phyloP scores from a whole-genome alignment of 2,329 filamentous ascomycete genomes.

The Aureobasidium sp. region DNA sequence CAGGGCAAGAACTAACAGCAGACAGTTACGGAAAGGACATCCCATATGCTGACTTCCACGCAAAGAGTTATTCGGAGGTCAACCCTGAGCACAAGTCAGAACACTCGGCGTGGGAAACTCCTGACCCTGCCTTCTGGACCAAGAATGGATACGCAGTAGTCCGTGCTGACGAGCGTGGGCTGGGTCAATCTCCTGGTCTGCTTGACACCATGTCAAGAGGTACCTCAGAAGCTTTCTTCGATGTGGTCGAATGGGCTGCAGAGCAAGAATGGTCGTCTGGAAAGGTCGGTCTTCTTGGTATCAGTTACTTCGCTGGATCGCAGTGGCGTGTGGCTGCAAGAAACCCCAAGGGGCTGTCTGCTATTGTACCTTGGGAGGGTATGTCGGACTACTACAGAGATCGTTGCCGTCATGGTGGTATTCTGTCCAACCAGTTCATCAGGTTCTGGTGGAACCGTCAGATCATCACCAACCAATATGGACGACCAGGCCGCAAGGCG shows the following conservation, averaged over 20 bases:
- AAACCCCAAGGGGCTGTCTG: conserved; percentile 42
- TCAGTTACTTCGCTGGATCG: conserved; percentile 42
- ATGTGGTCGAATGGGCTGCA: conserved; percentile 17
- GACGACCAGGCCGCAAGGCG: conserved; percentile 35
- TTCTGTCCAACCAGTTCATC: conserved; percentile 36
- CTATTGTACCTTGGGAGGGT: conserved; percentile 48
- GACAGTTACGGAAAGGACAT: conserved; percentile 60
- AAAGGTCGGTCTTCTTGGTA: conserved; percentile 38
- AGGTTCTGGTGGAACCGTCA: conserved; percentile 60
- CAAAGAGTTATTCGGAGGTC: conserved; percentile 39
- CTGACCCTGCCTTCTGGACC: conserved; percentile 31
- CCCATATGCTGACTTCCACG: conserved; percentile 49
- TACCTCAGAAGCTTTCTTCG: conserved; percentile 29
- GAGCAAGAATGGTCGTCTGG: conserved; percentile 19
- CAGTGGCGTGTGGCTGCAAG: conserved; percentile 48
- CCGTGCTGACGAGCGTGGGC: conserved; percentile 42
- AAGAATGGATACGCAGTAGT: conserved; percentile 23
- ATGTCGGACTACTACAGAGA: conserved; percentile 48
- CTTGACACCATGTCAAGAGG: conserved; percentile 46
- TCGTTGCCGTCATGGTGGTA: conserved; percentile 32
- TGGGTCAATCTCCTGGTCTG: conserved; percentile 44
- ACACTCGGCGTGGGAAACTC: conserved; percentile 39
- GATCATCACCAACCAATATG: conserved; percentile 61
- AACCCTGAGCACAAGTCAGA: conserved; percentile 30
- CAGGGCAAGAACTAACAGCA: not conserved